Evolutionary conservation across 2,329 filamentous ascomycete species (phyloP), one percentile per base, ranked within the genome.

Genomic region (Setomelanomma holmii): DNA sequence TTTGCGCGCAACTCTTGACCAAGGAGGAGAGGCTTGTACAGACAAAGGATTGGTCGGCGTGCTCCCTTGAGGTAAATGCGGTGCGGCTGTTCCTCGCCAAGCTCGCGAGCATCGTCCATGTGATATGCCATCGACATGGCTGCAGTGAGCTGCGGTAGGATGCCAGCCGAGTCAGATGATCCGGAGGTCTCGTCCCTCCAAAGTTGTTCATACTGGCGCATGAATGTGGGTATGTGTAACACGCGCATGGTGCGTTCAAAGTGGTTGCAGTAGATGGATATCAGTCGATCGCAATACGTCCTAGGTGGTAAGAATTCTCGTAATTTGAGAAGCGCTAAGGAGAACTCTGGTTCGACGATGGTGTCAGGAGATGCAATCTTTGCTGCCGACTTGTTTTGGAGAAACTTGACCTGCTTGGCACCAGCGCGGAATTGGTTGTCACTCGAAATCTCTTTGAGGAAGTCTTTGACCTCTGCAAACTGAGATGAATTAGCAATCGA

Each of bases 241-340:
- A 70, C 55, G 8, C 66, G 49, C 34, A 63, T 57, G 10, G 61
- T 61, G n/a, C 63, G 58, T 41, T 69, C 66, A 40, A 67, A 69
- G 22, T 58, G 50, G 6, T 49, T 42, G 36, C 51, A 61, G 43
- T 68, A 67, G 12, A 54, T 56, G 1, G 48, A 20, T 4, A 68
- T 43, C 17, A 69, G 56, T 30, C 56, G 50, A 22, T 69, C 66
- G 12, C 64, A 67, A 20, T 58, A 63, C 1, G 52, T 11, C 22
- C 60, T 66, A 17, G 62, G 50, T 5, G 64, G 64, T 8, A 67
- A 48, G 19, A 52, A 54, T 5, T 61, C 59, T 38, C 57, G 53
- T 14, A 67, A 45, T 21, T 64, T 64, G 16, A 61, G 50, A 5
- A 63, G 53, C 8, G 61, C 40, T 21, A 56, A 40, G 4, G 62